Percentiles rank a stretch among this genome's conserved stretches.
Evolutionary conservation across 441 rosid species (phyloP).

Genomic region (Brassica balearica): DNA sequence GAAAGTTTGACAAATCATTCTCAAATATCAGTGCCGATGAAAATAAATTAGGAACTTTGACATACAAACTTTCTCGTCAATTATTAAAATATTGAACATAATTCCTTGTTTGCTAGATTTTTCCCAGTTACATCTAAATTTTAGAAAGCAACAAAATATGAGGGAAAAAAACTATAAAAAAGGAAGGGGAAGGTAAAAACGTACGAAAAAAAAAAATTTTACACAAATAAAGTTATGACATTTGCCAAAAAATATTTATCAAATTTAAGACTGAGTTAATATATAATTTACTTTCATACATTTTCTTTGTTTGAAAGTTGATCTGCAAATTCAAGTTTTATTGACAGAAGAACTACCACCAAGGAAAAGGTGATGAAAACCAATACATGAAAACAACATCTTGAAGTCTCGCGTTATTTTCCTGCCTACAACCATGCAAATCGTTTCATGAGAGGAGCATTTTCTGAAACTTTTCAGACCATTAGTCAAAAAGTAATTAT

Average conservation of each 20-base stretch:
- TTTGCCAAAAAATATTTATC: not conserved
- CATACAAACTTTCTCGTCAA: not conserved
- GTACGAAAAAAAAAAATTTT: not conserved
- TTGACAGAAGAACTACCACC: conserved; percentile 11
- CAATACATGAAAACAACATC: conserved; percentile 28
- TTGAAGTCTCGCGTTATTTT: conserved; percentile 20
- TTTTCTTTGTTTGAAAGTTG: not conserved
- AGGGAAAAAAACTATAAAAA: not conserved
- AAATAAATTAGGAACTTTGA: not conserved
- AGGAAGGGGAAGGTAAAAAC: not conserved
- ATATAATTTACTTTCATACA: not conserved
- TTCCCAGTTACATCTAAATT: not conserved
- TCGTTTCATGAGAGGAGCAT: conserved; percentile 12
- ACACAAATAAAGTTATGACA: not conserved
- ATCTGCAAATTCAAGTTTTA: conserved; percentile 15
- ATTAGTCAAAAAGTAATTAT: conserved; percentile 35
- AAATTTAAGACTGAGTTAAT: not conserved
- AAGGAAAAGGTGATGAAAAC: conserved; percentile 4
- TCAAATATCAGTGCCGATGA: conserved; percentile 9
- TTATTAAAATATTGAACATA: not conserved
- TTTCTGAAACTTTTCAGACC: conserved; percentile 20
- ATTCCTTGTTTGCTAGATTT: not conserved
- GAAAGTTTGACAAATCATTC: conserved; percentile 1
- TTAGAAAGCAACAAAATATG: not conserved
- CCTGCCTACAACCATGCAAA: conserved; percentile 26